These are phyloP conservation scores for Aspergillus fijiensis DNA, from an alignment of 2,329 filamentous ascomycete species.

Conservation along the genomic window DNA sequence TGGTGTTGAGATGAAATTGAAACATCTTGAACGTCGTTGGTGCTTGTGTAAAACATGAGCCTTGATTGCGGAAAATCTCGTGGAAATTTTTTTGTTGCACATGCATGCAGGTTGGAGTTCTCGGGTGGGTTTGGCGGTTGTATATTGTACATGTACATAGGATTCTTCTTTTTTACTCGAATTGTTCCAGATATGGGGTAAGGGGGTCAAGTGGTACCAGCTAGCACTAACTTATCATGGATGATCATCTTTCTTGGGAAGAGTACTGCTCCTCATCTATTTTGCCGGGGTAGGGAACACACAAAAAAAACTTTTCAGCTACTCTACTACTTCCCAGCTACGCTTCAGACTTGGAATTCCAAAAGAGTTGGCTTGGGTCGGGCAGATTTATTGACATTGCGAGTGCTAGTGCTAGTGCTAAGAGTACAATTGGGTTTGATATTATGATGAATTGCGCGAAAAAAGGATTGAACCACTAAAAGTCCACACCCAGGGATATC, in stretches of 20 bases:
- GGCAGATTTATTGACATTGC: neutral
- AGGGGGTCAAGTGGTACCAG: neutral
- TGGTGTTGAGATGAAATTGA: neutral
- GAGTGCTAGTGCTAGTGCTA: neutral
- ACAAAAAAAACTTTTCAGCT: neutral
- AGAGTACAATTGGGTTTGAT: neutral
- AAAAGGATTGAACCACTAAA: neutral
- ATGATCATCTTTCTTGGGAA: too few species aligned
- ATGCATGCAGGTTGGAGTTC: neutral
- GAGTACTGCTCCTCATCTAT: too few species aligned
- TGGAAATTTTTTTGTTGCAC: neutral
- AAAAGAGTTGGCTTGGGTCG: neutral
- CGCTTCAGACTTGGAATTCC: neutral
- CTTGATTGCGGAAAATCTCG: neutral
- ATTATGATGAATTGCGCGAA: neutral
- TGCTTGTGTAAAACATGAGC: neutral
- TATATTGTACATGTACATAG: neutral
- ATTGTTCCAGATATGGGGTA: too few species aligned
- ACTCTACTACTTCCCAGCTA: too few species aligned
- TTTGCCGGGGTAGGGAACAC: too few species aligned
- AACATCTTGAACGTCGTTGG: neutral
- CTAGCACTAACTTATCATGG: too few species aligned
- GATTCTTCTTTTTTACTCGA: neutral
- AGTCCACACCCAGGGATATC: too few species aligned
- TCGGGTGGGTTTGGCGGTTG: neutral